phyloP scores from a whole-genome alignment of 768 basidiomycete genomes.

The Phallus indusiatus region DNA sequence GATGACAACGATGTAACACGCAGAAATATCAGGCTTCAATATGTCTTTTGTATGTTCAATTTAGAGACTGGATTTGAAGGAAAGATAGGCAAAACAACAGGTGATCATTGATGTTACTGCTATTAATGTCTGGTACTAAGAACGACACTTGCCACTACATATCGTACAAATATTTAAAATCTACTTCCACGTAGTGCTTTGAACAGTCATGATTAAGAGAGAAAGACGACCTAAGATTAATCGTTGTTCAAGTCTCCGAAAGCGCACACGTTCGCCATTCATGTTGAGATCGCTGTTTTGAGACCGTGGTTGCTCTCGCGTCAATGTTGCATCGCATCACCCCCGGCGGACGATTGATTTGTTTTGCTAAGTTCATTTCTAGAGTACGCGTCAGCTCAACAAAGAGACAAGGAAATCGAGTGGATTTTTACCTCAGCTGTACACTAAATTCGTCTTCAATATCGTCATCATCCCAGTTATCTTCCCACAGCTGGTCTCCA shows the following conservation, averaged over 20 bases:
- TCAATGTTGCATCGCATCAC: slow-evolving; percentile 47
- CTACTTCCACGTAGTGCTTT: no score
- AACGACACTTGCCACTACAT: not conserved
- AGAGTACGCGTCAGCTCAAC: not conserved
- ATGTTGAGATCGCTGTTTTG: no score
- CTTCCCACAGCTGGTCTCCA: slow-evolving; percentile 94
- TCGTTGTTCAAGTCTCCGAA: not conserved
- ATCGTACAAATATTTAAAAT: not conserved
- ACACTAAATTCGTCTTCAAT: slow-evolving; percentile 96
- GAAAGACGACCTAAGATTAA: not conserved
- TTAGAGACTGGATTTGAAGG: not conserved
- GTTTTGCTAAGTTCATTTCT: slow-evolving; percentile 61
- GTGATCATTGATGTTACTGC: no score
- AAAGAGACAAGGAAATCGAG: not conserved
- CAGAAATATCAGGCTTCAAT: no score
- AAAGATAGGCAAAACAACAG: no score
- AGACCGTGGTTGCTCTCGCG: not conserved
- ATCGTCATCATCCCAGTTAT: slow-evolving; percentile 99
- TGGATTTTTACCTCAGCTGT: slow-evolving; percentile 66
- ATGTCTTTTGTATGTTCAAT: not conserved
- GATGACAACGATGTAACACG: no score
- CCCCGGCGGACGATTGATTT: not conserved
- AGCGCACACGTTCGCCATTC: no score
- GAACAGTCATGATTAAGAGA: no score
- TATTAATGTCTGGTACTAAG: no score